Evolutionary conservation across 805 yeast species (phyloP), one percentile per base, ranked within the genome.

Genomic region (Scheffersomyces coipomensis): DNA sequence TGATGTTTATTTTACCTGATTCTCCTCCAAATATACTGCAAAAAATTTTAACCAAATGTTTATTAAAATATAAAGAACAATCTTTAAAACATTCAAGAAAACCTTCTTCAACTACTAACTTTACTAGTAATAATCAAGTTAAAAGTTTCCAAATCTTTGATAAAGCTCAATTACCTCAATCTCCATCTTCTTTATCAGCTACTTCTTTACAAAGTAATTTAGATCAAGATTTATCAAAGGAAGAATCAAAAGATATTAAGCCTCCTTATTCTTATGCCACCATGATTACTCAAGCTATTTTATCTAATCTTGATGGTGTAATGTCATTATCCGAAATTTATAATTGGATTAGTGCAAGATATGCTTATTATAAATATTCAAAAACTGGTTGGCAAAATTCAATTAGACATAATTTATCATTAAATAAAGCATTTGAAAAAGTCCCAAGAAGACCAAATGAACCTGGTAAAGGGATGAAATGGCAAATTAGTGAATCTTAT

Each of bases 351-450:
- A 68, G 93, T 4, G 63, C 79, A 22, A 90, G 85, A 56, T 93
- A 89, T 62, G 90, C 98, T 27, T 93, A 86, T 62, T 93, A 93
- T 62, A 79, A 96, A 53, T 85, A 80, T 63, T 83, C 93, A 18
- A 90, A 87, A 62, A 84, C 96, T 7, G 99, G 99, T 26, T 93
- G 99, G 99, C 99, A 93, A 66, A 93, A 93, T 66, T 89, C 97
- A 5, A 91, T 93, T 50, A 81, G 99, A 51, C 99, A 93, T 64
- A 93, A 93, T 60, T 68, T 93, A 39, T 89, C 97, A 2, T 71
- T 93, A 43, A 93, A 93, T 64, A 93, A 91, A 68, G 98, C 99
- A 12, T 93, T 93, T 66, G 98, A 91, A 55, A 93, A 93, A 65
- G 97, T 91, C 17, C 97, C 98, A 29, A 76, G 99, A 55, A 79